Evolutionary conservation across 2,329 filamentous ascomycete genomes (phyloP), one percentile per base, ranked within the genome.

Genomic region (Claviceps digitariae): DNA sequence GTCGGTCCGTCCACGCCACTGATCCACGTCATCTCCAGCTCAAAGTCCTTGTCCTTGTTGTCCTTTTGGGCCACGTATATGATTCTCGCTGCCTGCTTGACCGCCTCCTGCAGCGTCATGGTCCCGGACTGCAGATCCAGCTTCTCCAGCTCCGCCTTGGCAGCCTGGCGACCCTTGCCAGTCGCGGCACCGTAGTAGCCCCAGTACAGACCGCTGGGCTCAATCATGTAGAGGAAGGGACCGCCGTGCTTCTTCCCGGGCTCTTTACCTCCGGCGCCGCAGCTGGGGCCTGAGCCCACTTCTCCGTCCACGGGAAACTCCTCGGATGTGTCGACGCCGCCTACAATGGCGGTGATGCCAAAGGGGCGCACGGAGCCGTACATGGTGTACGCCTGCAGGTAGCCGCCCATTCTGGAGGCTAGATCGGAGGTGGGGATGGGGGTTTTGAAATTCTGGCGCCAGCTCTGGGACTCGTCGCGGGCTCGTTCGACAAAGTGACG

Each of bases 1-100:
- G 90, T 97, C 38, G 90, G 90, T 5, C 90, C 91, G 59, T 87
- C 81, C 48, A 83, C 71, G 52, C 79, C 81, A 70, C 90, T 96
- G 69, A 97, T 87, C 93, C 93, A 98, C 55, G 88, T 95, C 90
- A 98, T 94, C 76, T 98, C 93, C 56, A 98, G 77, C 81, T 98
- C 93, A 65, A 97, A 98, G 60, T 97, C 93, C 78, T 98, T 98
- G 74, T 97, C 93, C 76, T 97, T 97, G 78, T 91, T 97, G 70
- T 98, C 93, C 70, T 97, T 93, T 68, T 98, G 93, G 49, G 91
- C 90, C 56, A 95, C 82, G 69, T 96, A 94, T 72, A 98, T 97
- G 72, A 98, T 98, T 57, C 90, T 78, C 54, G 93, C 93, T 36
- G 93, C 93, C 76, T 97, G 87, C 77, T 95, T 96, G 65, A 98